Percentiles rank a stretch among this genome's conserved stretches.
Conservation (phyloP, 2,329 filamentous ascomycete species). For the Diaporthe eres region DNA sequence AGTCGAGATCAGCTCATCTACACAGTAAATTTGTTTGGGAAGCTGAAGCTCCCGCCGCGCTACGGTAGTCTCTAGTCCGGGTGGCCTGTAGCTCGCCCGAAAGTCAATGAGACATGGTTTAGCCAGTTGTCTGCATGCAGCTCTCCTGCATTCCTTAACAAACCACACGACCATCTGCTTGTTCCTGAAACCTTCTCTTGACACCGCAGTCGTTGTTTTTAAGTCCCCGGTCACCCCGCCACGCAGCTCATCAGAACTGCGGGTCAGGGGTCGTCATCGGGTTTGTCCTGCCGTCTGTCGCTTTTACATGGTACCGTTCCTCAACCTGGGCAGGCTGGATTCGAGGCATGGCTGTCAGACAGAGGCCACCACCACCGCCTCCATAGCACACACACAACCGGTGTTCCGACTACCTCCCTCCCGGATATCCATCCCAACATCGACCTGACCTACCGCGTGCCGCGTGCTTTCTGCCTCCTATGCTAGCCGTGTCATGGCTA, state of each 20-base stretch:
- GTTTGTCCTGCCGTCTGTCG: slow-evolving; percentile 15
- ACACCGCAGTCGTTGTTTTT: neutral
- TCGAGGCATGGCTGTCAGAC: slow-evolving; percentile 41
- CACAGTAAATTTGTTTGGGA: neutral
- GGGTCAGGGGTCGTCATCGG: slow-evolving; percentile 28
- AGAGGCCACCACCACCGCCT: slow-evolving; percentile 32
- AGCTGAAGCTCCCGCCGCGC: slow-evolving; percentile 20
- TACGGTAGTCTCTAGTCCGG: neutral
- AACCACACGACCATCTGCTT: neutral
- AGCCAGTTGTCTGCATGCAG: slow-evolving; percentile 23
- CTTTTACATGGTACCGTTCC: slow-evolving; percentile 21
- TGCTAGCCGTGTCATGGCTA: slow-evolving; percentile 40
- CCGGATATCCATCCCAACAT: neutral
- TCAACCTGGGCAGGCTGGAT: neutral
- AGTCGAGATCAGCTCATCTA: slow-evolving; percentile 31
- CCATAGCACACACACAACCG: slow-evolving; percentile 16
- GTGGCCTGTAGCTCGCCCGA: neutral
- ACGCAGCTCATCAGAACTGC: slow-evolving; percentile 13
- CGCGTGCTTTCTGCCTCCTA: neutral
- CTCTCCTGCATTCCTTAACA: neutral
- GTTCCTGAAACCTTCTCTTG: slow-evolving; percentile 23
- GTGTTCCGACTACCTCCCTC: neutral
- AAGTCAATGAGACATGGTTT: slow-evolving; percentile 25
- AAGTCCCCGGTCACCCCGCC: slow-evolving; percentile 23
- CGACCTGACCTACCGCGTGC: neutral